These are phyloP conservation scores for Heterobasidion occidentale DNA, from an alignment of 1,284 basidiomycete genomes.

Conservation along the genomic window DNA sequence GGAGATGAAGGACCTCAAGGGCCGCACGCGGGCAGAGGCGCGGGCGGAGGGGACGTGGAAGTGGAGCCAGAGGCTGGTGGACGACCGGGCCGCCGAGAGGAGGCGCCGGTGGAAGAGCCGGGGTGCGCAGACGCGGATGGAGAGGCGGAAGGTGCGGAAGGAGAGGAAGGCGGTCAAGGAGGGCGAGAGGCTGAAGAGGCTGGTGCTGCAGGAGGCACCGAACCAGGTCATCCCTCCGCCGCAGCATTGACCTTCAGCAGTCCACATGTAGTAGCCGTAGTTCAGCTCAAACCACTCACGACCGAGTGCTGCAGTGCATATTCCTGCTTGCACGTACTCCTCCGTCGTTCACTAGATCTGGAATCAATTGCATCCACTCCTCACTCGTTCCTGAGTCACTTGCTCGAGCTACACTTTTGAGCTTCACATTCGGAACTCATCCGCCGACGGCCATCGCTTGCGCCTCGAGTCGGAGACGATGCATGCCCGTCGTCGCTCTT, in stretches of 20 bases:
- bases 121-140: slow-evolving; percentile 24
- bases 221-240: slow-evolving; percentile 62
- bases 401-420: not conserved
- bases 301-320: too few relatives aligned
- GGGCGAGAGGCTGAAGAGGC: slow-evolving; percentile 49
- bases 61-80: slow-evolving; percentile 52
- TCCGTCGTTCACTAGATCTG: too few relatives aligned
- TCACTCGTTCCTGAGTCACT: not conserved
- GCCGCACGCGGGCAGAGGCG: slow-evolving; percentile 50
- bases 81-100: slow-evolving; percentile 50
- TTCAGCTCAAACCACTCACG: too few relatives aligned
- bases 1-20: slow-evolving; percentile 48
- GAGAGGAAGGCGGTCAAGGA: slow-evolving; percentile 53
- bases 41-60: slow-evolving; percentile 66
- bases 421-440: not conserved
- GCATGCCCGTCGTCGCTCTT: slow-evolving; percentile 7
- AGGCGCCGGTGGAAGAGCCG: slow-evolving; percentile 35
- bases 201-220: slow-evolving; percentile 49
- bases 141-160: slow-evolving; percentile 38
- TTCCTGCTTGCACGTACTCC: too few relatives aligned
- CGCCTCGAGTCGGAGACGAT: not conserved
- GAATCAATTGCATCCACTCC: too few relatives aligned
- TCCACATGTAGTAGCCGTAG: too few relatives aligned
- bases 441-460: not conserved
- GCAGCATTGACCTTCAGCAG: too few relatives aligned